Conservation (phyloP, 23 red algal genomes). For the Chondrus crispus region DNA sequence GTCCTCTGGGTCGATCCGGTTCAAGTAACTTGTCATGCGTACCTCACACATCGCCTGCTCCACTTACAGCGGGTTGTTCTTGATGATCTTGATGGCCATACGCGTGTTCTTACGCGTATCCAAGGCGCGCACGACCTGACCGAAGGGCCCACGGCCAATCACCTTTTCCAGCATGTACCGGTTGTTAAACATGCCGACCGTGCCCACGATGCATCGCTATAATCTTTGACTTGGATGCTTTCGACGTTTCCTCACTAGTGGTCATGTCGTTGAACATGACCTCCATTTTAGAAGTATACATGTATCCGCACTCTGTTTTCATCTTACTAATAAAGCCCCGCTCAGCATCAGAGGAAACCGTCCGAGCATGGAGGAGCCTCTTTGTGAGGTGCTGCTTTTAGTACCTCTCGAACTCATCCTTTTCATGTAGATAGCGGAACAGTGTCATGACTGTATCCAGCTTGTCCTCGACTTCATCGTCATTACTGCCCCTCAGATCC, state of each 20-base stretch:
- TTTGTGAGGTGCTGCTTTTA: slow-evolving; percentile 92
- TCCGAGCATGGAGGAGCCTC: slow-evolving; percentile 69
- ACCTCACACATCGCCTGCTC: slow-evolving; percentile 89
- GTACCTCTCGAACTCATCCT: slow-evolving; percentile 90
- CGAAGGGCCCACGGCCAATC: slow-evolving; percentile 81
- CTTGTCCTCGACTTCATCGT: slow-evolving; percentile 66
- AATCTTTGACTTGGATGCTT: slow-evolving; percentile 47
- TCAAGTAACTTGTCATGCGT: slow-evolving; percentile 65
- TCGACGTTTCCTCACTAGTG: slow-evolving; percentile 61
- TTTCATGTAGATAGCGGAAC: slow-evolving; percentile 90
- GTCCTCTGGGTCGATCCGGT: slow-evolving; percentile 60
- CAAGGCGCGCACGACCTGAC: slow-evolving; percentile 87
- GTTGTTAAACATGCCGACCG: slow-evolving; percentile 62
- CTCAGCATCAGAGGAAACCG: slow-evolving; percentile 73
- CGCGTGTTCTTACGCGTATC: slow-evolving; percentile 53
- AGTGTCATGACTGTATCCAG: slow-evolving; percentile 77
- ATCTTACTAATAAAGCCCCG: slow-evolving; percentile 83
- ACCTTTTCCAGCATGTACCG: slow-evolving; percentile 85
- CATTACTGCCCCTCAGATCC: slow-evolving; percentile 41
- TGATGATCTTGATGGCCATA: slow-evolving; percentile 97
- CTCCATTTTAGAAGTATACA: slow-evolving; percentile 97
- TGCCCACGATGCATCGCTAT: slow-evolving; percentile 86
- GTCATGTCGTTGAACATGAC: slow-evolving; percentile 96
- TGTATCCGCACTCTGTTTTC: slow-evolving; percentile 86
- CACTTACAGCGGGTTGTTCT: slow-evolving; percentile 80